Evolutionary conservation across 2,329 filamentous ascomycete genomes (phyloP).

Genomic region (Hirsutella minnesotensis): DNA sequence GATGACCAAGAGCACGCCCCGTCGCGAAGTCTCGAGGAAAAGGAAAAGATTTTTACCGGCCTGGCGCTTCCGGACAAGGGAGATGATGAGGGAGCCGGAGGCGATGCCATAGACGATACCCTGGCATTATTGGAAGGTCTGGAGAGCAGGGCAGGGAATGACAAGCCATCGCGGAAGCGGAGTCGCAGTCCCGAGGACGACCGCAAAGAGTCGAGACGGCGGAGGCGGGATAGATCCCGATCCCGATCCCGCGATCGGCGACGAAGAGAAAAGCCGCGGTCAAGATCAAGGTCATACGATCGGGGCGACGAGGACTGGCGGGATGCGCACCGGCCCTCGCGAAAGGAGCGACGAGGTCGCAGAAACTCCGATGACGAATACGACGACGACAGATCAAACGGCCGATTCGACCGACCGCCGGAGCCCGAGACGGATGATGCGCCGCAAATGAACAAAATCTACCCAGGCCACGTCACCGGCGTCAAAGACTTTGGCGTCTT

Average conservation of each 20-base stretch:
- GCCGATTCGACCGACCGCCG: constrained; percentile 53
- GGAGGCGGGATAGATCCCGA: constrained; percentile 27
- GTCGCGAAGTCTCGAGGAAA: constrained; percentile 48
- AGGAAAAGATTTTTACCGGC: constrained; percentile 81
- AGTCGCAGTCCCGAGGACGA: constrained; percentile 46
- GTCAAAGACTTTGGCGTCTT: constrained; percentile 95
- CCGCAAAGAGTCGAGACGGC: constrained; percentile 26
- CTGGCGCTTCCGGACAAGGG: constrained; percentile 75
- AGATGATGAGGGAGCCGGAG: constrained; percentile 20
- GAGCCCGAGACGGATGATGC: constrained; percentile 68
- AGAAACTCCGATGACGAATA: constrained; percentile 26
- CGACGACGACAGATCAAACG: constrained; percentile 35
- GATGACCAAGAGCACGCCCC: constrained; percentile 27
- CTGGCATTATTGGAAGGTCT: constrained; percentile 82
- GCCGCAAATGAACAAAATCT: constrained; percentile 76
- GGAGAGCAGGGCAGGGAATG: constrained; percentile 51
- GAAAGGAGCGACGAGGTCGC: constrained; percentile 22
- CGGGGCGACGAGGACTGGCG: constrained; percentile 34
- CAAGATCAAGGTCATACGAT: constrained; percentile 25
- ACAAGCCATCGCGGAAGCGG: constrained; percentile 39
- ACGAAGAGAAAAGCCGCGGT: constrained; percentile 21
- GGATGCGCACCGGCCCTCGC: constrained; percentile 18
- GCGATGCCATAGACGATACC: constrained; percentile 79
- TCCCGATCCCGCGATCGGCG: constrained; percentile 30
- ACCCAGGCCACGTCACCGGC: constrained; percentile 79